phyloP scores from a whole-genome alignment of 768 basidiomycete species.

The Lactarius hatsudake region DNA sequence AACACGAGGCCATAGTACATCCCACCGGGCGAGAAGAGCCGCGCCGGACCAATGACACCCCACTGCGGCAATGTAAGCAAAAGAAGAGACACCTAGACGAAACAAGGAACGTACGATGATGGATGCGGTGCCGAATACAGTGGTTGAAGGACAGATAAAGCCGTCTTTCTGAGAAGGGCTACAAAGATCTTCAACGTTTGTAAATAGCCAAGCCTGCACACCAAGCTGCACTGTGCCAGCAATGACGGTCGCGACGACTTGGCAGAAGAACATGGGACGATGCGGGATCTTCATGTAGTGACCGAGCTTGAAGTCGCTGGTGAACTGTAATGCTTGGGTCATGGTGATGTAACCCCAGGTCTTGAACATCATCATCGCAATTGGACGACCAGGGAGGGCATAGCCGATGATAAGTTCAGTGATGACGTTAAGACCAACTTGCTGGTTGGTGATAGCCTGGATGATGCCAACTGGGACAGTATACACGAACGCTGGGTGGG shows the following conservation, averaged over 20 bases:
- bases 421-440: slow-evolving; percentile 73
- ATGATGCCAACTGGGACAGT: slow-evolving; percentile 57
- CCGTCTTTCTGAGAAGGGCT: slow-evolving; percentile 48
- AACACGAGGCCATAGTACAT: slow-evolving; percentile 43
- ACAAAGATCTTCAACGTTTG: slow-evolving; percentile 64
- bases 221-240: slow-evolving; percentile 73
- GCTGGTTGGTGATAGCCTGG: slow-evolving; percentile 76
- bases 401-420: slow-evolving; percentile 82
- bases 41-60: slow-evolving; percentile 74
- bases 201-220: slow-evolving; percentile 77
- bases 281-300: slow-evolving; percentile 73
- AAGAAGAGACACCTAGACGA: background rate
- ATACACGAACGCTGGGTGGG: slow-evolving; percentile 38
- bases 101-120: slow-evolving; percentile 53
- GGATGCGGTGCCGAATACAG: slow-evolving; percentile 76
- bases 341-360: slow-evolving; percentile 75
- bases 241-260: slow-evolving; percentile 63
- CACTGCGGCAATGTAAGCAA: slow-evolving; percentile 22
- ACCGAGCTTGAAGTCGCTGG: slow-evolving; percentile 75
- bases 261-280: slow-evolving; percentile 66
- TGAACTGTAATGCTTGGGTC: slow-evolving; percentile 66
- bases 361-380: slow-evolving; percentile 88
- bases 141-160: slow-evolving; percentile 68
- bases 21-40: slow-evolving; percentile 28
- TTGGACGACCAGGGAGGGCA: slow-evolving; percentile 68